These are phyloP conservation scores for Gymnopilus dilepis DNA, from an alignment of 768 basidiomycete genomes.

Conservation along the genomic window DNA sequence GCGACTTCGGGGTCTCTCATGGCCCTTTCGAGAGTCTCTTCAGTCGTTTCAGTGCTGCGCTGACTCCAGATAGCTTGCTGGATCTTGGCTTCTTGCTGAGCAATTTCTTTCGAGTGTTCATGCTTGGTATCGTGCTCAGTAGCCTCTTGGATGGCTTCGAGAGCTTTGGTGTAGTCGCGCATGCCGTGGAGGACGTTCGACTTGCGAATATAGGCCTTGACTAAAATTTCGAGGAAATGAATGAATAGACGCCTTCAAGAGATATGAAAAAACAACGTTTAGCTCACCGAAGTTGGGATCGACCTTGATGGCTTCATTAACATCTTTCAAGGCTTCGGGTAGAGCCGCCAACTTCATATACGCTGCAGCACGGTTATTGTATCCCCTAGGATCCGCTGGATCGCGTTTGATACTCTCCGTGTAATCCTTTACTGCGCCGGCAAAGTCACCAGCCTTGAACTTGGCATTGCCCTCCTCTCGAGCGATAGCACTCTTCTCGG, in stretches of 20 bases:
- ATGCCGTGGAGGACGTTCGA: constrained; percentile 83
- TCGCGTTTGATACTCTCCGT: constrained; percentile 97
- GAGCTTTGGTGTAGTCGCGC: constrained; percentile 89
- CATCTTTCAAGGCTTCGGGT: constrained; percentile 96
- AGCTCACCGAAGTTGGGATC: constrained; percentile 82
- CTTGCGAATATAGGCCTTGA: constrained; percentile 97
- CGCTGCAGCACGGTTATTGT: constrained; percentile 98
- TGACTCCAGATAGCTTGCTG: constrained; percentile 80
- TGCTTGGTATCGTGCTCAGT: constrained; percentile 77
- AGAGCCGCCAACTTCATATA: constrained; percentile 95
- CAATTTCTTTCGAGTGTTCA: constrained; percentile 86
- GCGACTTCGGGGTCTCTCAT: constrained; percentile 98
- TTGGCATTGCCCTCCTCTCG: constrained; percentile 91
- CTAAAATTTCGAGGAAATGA: constrained; percentile 39
- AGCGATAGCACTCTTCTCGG: constrained; percentile 78
- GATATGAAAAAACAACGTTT: background rate
- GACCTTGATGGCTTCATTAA: constrained; percentile 88
- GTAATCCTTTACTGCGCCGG: constrained; percentile 88
- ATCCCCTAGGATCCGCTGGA: constrained; percentile 87
- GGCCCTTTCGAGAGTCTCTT: constrained; percentile 90
- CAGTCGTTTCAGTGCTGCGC: constrained; percentile 85
- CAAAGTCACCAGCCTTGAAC: constrained; percentile 95
- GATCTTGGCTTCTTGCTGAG: constrained; percentile 78
- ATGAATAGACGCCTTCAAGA: constrained; percentile 4
- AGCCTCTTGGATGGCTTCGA: constrained; percentile 83